A percentile compares a stretch with the other conserved stretches of the same genome.
Evolutionary conservation across 2,329 filamentous ascomycete genomes (phyloP).

Genomic region (Alternaria brassicicola): DNA sequence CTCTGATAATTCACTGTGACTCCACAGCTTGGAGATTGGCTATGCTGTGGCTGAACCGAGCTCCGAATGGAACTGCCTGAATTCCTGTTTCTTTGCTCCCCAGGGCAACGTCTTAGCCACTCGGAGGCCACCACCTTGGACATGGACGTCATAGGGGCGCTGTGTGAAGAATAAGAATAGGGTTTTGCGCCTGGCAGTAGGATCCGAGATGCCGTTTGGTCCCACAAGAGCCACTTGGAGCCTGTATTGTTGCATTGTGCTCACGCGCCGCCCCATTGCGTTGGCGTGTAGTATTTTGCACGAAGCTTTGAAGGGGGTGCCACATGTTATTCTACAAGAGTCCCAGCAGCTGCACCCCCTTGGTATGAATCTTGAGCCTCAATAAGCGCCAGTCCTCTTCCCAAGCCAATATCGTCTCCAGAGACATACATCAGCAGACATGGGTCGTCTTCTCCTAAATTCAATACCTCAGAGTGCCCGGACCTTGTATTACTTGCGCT

Average conservation of each 20-base stretch:
- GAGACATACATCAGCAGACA: slow-evolving; percentile 1
- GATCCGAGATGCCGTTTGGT: slow-evolving; percentile 1
- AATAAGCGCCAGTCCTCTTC: background rate
- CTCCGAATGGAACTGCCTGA: background rate
- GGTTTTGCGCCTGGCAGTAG: background rate
- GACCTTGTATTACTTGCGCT: slow-evolving; percentile 8
- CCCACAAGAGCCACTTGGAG: background rate
- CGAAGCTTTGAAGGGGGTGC: background rate
- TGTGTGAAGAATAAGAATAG: background rate
- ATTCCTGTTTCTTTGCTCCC: background rate
- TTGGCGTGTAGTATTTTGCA: background rate
- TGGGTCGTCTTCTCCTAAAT: slow-evolving; percentile 14
- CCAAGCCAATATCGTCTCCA: background rate
- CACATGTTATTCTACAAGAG: background rate
- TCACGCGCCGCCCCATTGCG: background rate
- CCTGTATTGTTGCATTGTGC: background rate
- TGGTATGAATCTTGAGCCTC: background rate
- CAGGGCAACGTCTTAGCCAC: background rate
- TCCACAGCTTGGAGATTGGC: background rate
- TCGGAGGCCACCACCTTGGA: background rate
- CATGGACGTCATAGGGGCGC: slow-evolving; percentile 1
- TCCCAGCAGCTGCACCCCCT: background rate
- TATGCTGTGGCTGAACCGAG: slow-evolving; percentile 7
- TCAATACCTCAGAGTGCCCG: slow-evolving; percentile 13
- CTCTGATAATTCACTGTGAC: background rate